Conservation (phyloP, 2,329 filamentous ascomycete species). For the Paecilomyces sp. region DNA sequence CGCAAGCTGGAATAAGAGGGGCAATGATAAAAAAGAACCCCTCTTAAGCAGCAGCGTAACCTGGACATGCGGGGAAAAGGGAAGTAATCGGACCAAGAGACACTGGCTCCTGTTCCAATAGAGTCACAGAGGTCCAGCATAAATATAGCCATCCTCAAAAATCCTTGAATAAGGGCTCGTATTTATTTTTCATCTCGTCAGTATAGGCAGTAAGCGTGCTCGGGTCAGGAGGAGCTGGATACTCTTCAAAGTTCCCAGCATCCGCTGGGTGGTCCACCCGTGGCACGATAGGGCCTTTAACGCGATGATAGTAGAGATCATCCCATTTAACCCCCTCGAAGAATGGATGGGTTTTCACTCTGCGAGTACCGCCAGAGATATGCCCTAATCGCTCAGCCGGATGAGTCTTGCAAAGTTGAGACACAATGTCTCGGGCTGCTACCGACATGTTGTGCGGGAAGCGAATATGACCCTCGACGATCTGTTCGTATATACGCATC, state of each 20-base stretch:
- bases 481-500: conserved; percentile 63
- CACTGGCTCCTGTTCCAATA: background rate
- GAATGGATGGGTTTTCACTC: conserved; percentile 57
- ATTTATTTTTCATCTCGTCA: conserved; percentile 53
- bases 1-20: background rate
- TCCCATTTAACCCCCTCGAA: conserved; percentile 58
- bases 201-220: conserved; percentile 49
- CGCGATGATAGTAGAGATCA: conserved; percentile 51
- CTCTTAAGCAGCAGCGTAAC: background rate
- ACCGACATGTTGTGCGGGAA: conserved; percentile 54
- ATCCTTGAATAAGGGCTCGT: conserved; percentile 54
- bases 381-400: conserved; percentile 57
- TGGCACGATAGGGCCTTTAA: conserved; percentile 57
- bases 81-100: background rate
- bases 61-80: background rate
- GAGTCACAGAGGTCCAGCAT: background rate
- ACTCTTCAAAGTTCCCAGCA: conserved; percentile 59
- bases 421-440: conserved; percentile 55
- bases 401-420: conserved; percentile 56
- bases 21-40: background rate
- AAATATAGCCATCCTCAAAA: conserved; percentile 37
- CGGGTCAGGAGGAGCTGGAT: conserved; percentile 49
- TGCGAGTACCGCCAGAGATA: conserved; percentile 52
- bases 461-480: conserved; percentile 56
- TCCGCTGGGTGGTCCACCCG: conserved; percentile 54